Evolutionary conservation across 805 yeast genomes (phyloP), one percentile per base, ranked within the genome.

Genomic region (Cyberlindnera mycetangii): DNA sequence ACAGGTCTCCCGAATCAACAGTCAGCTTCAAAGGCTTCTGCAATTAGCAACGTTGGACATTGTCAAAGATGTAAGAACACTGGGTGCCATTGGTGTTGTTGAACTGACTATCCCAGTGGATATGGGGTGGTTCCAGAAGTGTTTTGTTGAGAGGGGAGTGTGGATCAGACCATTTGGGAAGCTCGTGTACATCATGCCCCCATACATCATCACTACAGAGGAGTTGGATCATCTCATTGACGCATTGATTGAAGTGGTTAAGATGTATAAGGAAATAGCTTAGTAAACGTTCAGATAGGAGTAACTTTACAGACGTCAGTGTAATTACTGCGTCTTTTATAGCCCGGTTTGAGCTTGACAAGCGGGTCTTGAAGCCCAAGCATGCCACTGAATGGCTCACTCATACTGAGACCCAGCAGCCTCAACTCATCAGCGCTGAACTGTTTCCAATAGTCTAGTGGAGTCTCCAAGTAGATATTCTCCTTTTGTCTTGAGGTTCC

Each of bases 401-500:
- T 39, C 39, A 39, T 47, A 37, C 39, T 43, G 1, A 47, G 16
- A 1, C 50, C 47, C 17, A 43, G 18, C 5, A 33, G 6, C 27
- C 33, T 42, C 34, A 47, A 17, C 21, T 35, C 44, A 6, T 47
- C 47, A 2, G 16, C 37, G 11, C 10, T n/a, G 19, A 47, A 47
- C 24, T 35, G 39, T 18, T 43, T 42, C 35, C 56, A 60, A 41
- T 55, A 60, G 15, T 61, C 61, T 11, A 58, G n/a, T n/a, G 57
- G 55, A 3, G 55, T 48, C 8, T 42, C 51, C 6, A 59, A 19
- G 39, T 46, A 50, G n/a, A 60, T 45, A 37, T 65, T 63, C 40
- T 65, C 68, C 44, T 62, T 62, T 45, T 60, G 68, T 45, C 58
- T 59, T 21, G 48, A 49, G 27, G 53, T 55, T 16, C 62, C 62